phyloP scores from a whole-genome alignment of 768 basidiomycete species.

The Mycena rosella region DNA sequence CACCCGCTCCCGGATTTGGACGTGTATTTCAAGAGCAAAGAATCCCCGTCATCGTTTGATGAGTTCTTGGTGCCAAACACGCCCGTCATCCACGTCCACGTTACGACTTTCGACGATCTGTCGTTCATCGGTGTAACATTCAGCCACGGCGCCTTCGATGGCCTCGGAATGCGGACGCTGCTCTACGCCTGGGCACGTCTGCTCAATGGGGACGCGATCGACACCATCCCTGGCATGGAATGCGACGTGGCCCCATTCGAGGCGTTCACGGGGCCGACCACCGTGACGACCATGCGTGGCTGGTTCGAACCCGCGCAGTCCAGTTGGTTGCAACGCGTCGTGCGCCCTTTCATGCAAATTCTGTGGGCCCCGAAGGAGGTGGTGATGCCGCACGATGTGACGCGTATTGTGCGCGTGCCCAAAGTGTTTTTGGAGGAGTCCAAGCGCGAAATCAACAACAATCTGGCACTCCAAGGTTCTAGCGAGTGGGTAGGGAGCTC shows the following conservation, averaged over 20 bases:
- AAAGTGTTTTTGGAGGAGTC: slow-evolving; percentile 15
- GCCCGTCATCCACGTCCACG: slow-evolving; percentile 23
- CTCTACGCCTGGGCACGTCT: slow-evolving; percentile 16
- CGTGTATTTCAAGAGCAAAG: neutral
- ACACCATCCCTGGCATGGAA: slow-evolving; percentile 16
- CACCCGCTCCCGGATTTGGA: neutral
- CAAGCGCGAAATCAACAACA: slow-evolving; percentile 17
- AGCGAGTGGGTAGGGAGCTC: slow-evolving; percentile 22
- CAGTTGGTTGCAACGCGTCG: neutral
- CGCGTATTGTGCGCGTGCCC: slow-evolving; percentile 8
- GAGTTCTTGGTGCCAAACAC: slow-evolving; percentile 15
- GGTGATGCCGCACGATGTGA: too few species aligned
- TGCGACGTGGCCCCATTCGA: slow-evolving; percentile 12
- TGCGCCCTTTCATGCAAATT: neutral
- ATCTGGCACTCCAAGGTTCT: slow-evolving; percentile 9
- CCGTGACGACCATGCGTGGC: neutral
- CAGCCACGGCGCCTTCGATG: slow-evolving; percentile 17
- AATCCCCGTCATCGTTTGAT: slow-evolving; percentile 1
- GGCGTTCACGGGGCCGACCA: neutral
- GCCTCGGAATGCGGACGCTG: slow-evolving; percentile 4
- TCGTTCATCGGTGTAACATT: slow-evolving; percentile 22
- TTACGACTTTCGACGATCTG: slow-evolving; percentile 25
- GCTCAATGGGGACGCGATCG: slow-evolving; percentile 13
- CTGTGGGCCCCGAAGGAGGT: slow-evolving; percentile 5
- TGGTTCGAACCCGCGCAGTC: slow-evolving; percentile 1